Evolutionary conservation across 1,284 basidiomycete species (phyloP), one percentile per base, ranked within the genome.

Genomic region (Melampsora occidentalis): DNA sequence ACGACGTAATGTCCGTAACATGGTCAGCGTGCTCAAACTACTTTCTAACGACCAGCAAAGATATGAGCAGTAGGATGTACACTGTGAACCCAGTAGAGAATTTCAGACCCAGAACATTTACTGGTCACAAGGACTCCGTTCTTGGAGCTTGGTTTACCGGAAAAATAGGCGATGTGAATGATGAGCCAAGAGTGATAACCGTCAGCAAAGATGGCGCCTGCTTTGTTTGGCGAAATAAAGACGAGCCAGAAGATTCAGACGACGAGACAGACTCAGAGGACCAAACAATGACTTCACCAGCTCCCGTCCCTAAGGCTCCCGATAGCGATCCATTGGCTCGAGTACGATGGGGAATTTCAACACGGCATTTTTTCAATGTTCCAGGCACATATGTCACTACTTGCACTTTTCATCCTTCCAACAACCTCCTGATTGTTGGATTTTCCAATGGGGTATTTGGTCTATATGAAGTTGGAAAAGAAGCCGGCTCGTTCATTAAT

Each of bases 401-500:
- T 84, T 88, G 91, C 33, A 91, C 92, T 0, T 99, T 93, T 85
- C 94, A 99, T 84, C 84, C 89, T 0, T 81, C 87, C 4, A 92
- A 93, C n/a, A 91, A 90, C 78, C 88, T 99, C 33, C 89, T 99
- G 66, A 88, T 98, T 72, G 90, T 97, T 77, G 97, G 97, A 18
- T 98, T 99, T 85, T 93, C 93, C 1, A 91, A 90, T 4, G 97
- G 97, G 31, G 88, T 99, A 31, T 99, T 99, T 81, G 94, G 95
- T 5, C 86, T 99, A 33, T 98, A 93, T 91, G 95, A 98, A 83
- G 90, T 99, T 89, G 82, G 82, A 10, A 80, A 81, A 59, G 77
- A 73, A 48, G 81, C 81, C 69, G 94, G 93, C n/a, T 81, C 83
- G 7, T 97, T 97, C 84, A 89, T 90, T 35, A 93, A 93, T 78